These are phyloP conservation scores for Gossypium davidsonii DNA, from an alignment of 441 rosid genomes.

Conservation along the genomic window DNA sequence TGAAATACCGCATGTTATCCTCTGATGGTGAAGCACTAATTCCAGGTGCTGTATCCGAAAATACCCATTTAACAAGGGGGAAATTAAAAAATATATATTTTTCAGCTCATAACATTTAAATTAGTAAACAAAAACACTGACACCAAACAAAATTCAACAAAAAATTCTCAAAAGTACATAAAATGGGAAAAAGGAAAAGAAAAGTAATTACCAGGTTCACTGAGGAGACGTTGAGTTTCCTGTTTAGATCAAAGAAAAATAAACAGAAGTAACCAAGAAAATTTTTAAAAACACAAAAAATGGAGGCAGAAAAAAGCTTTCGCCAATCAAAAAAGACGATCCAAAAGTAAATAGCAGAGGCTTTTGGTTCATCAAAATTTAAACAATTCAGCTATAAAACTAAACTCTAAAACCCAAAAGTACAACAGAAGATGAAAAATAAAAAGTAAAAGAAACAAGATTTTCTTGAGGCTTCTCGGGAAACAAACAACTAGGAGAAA, in stretches of 20 bases:
- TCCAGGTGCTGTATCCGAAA: slow-evolving; percentile 60
- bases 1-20: slow-evolving; percentile 94
- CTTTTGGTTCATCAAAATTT: background rate
- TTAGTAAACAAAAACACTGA: background rate
- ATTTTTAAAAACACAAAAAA: background rate
- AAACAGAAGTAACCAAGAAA: background rate
- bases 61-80: background rate
- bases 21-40: slow-evolving; percentile 97
- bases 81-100: background rate
- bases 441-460: background rate
- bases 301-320: background rate
- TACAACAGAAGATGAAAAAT: background rate
- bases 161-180: background rate
- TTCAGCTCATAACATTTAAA: background rate
- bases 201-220: slow-evolving; percentile 72
- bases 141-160: background rate
- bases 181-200: background rate
- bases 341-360: background rate
- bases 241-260: slow-evolving; percentile 21
- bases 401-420: background rate
- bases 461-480: background rate
- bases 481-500: slow-evolving; percentile 8
- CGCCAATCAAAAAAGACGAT: background rate
- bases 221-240: slow-evolving; percentile 98
- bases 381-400: background rate